Percentiles rank a stretch among this genome's conserved stretches.
These are phyloP conservation scores for Ophiocordyceps camponoti-leonardi DNA, from an alignment of 2,329 filamentous ascomycete genomes.

Conservation along the genomic window DNA sequence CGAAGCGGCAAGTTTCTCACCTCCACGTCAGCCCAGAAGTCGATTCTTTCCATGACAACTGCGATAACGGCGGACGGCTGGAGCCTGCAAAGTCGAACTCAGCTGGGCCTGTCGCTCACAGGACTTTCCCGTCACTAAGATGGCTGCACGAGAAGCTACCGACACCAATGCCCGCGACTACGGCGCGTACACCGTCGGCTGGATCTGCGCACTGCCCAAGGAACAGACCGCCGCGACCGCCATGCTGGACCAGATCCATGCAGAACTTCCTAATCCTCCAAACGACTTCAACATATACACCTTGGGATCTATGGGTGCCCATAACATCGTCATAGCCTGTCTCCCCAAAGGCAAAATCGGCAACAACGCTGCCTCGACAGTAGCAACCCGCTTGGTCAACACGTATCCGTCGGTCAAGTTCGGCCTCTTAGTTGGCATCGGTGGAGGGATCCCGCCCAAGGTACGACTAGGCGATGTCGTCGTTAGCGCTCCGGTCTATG, in stretches of 20 bases:
- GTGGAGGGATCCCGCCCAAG: constrained; percentile 5
- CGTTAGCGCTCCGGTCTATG: constrained; percentile 2
- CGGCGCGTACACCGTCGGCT: constrained; percentile 9
- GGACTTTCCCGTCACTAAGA: no score
- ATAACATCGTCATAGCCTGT: constrained; percentile 14
- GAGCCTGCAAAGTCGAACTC: no score
- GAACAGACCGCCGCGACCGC: constrained; percentile 7
- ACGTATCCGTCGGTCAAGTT: background rate
- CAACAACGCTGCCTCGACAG: constrained; percentile 10
- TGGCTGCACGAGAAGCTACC: no score
- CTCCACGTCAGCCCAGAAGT: no score
- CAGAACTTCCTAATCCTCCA: background rate
- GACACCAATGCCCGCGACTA: no score
- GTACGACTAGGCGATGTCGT: constrained; percentile 8
- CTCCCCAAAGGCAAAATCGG: constrained; percentile 15
- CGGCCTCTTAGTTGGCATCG: constrained; percentile 8
- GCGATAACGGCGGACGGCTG: no score
- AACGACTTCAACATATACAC: constrained; percentile 8
- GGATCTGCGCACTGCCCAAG: constrained; percentile 8
- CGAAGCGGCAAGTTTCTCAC: no score
- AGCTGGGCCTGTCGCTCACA: no score
- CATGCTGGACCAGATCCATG: constrained; percentile 7
- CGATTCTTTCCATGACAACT: no score
- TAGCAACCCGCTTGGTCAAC: constrained; percentile 12
- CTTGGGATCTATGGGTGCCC: constrained; percentile 9